Conservation (phyloP, 2,329 filamentous ascomycete species). For the Aspergillus ruber region DNA sequence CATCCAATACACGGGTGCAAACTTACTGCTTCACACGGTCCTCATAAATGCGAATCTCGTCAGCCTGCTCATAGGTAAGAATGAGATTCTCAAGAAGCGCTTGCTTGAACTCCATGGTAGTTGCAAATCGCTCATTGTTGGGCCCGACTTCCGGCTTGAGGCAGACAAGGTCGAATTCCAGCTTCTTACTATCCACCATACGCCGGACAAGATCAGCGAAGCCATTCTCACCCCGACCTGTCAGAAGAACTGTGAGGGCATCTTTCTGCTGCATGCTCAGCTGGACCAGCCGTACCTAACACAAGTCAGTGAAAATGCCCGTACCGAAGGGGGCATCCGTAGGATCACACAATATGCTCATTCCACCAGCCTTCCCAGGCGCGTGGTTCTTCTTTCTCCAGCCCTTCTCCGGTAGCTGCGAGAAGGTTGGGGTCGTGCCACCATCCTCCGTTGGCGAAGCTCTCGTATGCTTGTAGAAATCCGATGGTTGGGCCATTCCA, state of each 20-base stretch:
- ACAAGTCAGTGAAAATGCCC: constrained; percentile 16
- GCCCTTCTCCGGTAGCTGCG: constrained; percentile 74
- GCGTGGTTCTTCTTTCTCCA: constrained; percentile 71
- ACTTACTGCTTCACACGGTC: constrained; percentile 55
- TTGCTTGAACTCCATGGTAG: constrained; percentile 91
- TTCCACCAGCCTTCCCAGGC: constrained; percentile 98
- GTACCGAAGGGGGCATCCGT: constrained; percentile 1
- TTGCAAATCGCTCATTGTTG: constrained; percentile 67
- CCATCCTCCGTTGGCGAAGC: constrained; percentile 82
- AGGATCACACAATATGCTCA: constrained; percentile 64
- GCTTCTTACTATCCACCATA: constrained; percentile 68
- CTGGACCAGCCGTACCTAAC: constrained; percentile 62
- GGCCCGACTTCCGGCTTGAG: constrained; percentile 82
- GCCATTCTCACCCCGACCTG: constrained; percentile 70
- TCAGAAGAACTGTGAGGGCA: constrained; percentile 77
- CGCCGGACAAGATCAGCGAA: constrained; percentile 75
- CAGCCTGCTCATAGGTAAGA: constrained; percentile 74
- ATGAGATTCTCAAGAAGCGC: constrained; percentile 71
- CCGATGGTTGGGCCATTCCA: constrained; percentile 78
- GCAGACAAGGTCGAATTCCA: constrained; percentile 82
- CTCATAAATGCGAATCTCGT: constrained; percentile 69
- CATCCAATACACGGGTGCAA: constrained; percentile 6
- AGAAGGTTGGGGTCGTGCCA: constrained; percentile 92
- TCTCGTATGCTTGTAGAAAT: constrained; percentile 66
- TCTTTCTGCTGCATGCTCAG: constrained; percentile 79